These are phyloP conservation scores for Posidonia australis DNA, from an alignment of 106 monocot genomes.

Conservation along the genomic window DNA sequence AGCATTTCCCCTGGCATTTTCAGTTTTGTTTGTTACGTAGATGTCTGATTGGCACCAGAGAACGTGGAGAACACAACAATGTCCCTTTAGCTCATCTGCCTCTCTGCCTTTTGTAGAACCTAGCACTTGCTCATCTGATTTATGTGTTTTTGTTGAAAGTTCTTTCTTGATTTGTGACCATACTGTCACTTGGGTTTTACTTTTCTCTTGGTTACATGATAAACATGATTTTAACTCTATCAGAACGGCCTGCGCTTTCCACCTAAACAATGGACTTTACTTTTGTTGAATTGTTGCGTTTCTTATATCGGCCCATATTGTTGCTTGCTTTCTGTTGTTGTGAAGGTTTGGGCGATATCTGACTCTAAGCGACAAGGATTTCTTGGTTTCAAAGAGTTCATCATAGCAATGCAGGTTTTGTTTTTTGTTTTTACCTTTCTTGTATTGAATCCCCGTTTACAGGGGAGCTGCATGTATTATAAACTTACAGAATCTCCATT, in stretches of 20 bases:
- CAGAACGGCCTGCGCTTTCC: too few species aligned
- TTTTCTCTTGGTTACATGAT: too few species aligned
- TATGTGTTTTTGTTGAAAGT: conserved; percentile 8
- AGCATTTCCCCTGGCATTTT: too few species aligned
- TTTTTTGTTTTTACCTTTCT: conserved; percentile 1
- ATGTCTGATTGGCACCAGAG: too few species aligned
- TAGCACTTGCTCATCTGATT: background rate
- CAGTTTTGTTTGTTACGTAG: too few species aligned
- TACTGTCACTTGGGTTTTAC: too few species aligned
- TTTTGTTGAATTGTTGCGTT: too few species aligned
- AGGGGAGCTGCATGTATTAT: background rate
- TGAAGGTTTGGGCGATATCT: conserved; percentile 69
- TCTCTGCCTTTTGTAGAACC: background rate
- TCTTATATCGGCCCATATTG: too few species aligned
- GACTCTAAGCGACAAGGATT: conserved; percentile 77
- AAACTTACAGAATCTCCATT: background rate
- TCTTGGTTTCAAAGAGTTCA: conserved; percentile 61
- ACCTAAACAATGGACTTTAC: too few species aligned
- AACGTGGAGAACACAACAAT: too few species aligned
- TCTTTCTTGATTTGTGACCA: too few species aligned
- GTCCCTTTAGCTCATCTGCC: background rate
- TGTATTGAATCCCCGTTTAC: background rate
- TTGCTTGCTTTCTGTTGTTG: background rate
- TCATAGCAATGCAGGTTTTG: conserved; percentile 68
- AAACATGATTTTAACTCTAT: too few species aligned